Evolutionary conservation across 139 green algal species (phyloP).

Genomic region (Micractinium sp.): DNA sequence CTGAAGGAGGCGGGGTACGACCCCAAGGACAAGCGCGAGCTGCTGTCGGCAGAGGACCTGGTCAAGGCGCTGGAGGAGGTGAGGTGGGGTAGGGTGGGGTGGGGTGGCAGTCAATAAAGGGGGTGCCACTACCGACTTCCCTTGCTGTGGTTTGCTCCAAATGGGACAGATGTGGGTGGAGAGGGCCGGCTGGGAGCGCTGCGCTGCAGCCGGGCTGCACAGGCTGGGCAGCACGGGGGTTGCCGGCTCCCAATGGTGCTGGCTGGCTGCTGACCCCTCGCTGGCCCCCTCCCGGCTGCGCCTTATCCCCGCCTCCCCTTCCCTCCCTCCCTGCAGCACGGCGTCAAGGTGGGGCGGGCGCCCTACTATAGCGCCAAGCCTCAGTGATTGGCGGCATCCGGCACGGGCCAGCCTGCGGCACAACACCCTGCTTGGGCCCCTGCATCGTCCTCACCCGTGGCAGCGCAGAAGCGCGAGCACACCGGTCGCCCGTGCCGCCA

Average conservation of each 20-base stretch:
- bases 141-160: neutral
- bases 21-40: slow-evolving; percentile 44
- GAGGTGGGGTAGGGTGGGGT: neutral
- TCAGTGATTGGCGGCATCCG: neutral
- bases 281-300: too few relatives aligned
- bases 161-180: neutral
- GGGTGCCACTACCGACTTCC: too few relatives aligned
- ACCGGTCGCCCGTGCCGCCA: too few relatives aligned
- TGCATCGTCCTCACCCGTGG: too few relatives aligned
- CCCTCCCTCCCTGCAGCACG: slow-evolving; percentile 45
- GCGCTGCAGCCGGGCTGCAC: neutral
- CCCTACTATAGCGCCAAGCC: slow-evolving; percentile 43
- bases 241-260: neutral
- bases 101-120: neutral
- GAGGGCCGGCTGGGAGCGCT: neutral
- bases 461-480: too few relatives aligned
- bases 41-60: slow-evolving; percentile 54
- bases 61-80: slow-evolving; percentile 53
- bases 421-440: too few relatives aligned
- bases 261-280: neutral
- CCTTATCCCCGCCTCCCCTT: neutral
- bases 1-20: slow-evolving; percentile 48
- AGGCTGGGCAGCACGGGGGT: neutral
- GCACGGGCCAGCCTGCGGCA: too few relatives aligned
- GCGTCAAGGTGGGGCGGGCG: slow-evolving; percentile 41